Conservation (phyloP, 805 yeast species). For the Metschnikowia gelsemii region DNA sequence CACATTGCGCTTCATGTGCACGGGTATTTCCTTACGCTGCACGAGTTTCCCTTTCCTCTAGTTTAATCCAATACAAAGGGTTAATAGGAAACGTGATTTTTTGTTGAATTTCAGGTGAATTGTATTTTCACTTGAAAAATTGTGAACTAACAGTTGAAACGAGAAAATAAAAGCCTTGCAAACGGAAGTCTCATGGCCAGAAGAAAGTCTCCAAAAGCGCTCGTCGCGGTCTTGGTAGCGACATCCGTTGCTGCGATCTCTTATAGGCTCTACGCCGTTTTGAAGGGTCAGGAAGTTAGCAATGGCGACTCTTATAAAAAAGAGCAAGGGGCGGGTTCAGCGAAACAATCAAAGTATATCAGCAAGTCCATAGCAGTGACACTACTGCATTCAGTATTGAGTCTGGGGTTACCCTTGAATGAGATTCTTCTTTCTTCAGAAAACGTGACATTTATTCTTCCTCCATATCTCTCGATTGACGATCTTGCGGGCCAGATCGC, state of each 20-base stretch:
- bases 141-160: not conserved
- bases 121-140: not conserved
- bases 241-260: conserved; percentile 35
- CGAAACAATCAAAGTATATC: conserved; percentile 19
- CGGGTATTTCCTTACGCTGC: not conserved
- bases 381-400: conserved; percentile 41
- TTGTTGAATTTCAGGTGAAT: no score
- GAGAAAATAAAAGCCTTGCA: no score
- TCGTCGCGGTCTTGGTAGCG: conserved; percentile 37
- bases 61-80: no score
- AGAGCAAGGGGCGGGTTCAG: conserved; percentile 1
- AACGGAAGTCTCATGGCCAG: conserved; percentile 21
- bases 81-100: no score
- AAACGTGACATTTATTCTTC: conserved; percentile 44
- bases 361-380: conserved; percentile 42
- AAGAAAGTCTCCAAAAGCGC: conserved; percentile 28
- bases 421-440: conserved; percentile 38
- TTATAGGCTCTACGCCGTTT: conserved; percentile 32
- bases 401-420: conserved; percentile 36
- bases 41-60: not conserved
- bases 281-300: conserved; percentile 2
- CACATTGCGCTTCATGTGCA: conserved; percentile 1
- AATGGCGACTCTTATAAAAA: not conserved
- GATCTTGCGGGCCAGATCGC: conserved; percentile 31
- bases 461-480: conserved; percentile 42